phyloP scores from a whole-genome alignment of 1,284 basidiomycete genomes.

The Gomphus bonarii region DNA sequence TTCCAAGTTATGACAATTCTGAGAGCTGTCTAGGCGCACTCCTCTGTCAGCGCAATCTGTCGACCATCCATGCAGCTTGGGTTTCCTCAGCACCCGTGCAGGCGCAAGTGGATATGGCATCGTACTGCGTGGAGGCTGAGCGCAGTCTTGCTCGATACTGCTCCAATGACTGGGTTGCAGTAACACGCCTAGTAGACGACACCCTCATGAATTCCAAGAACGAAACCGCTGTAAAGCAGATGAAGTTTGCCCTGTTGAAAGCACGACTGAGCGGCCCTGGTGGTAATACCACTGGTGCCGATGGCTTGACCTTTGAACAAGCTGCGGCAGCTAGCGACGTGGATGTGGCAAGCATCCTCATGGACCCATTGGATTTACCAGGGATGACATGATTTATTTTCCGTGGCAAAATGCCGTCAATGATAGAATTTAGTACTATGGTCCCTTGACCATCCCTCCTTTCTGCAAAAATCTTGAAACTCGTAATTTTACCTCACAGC shows the following conservation, averaged over 20 bases:
- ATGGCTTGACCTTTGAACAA: slow-evolving; percentile 23
- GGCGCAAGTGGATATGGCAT: slow-evolving; percentile 38
- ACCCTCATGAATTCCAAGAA: slow-evolving; percentile 25
- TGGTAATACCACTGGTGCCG: slow-evolving; percentile 28
- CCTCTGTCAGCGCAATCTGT: slow-evolving; percentile 35
- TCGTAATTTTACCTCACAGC: slow-evolving; percentile 27
- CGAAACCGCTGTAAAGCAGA: slow-evolving; percentile 22
- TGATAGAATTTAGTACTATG: slow-evolving; percentile 29
- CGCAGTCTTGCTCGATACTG: slow-evolving; percentile 41
- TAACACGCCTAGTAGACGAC: slow-evolving; percentile 35
- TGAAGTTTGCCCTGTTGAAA: slow-evolving; percentile 33
- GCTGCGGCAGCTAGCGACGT: slow-evolving; percentile 29
- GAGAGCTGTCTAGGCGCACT: slow-evolving; percentile 23
- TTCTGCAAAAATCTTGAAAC: slow-evolving; percentile 41
- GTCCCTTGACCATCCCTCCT: slow-evolving; percentile 31
- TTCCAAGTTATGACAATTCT: background rate
- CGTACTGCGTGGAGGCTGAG: slow-evolving; percentile 40
- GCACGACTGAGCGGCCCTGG: slow-evolving; percentile 32
- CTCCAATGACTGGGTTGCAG: slow-evolving; percentile 40
- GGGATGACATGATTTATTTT: slow-evolving; percentile 19
- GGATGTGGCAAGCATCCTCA: slow-evolving; percentile 31
- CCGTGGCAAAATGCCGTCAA: background rate
- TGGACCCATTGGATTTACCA: slow-evolving; percentile 40
- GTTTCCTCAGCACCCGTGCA: slow-evolving; percentile 40
- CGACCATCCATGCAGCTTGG: slow-evolving; percentile 37